Conservation (phyloP, 2,329 filamentous ascomycete species). For the Chaetothyriales sp. region DNA sequence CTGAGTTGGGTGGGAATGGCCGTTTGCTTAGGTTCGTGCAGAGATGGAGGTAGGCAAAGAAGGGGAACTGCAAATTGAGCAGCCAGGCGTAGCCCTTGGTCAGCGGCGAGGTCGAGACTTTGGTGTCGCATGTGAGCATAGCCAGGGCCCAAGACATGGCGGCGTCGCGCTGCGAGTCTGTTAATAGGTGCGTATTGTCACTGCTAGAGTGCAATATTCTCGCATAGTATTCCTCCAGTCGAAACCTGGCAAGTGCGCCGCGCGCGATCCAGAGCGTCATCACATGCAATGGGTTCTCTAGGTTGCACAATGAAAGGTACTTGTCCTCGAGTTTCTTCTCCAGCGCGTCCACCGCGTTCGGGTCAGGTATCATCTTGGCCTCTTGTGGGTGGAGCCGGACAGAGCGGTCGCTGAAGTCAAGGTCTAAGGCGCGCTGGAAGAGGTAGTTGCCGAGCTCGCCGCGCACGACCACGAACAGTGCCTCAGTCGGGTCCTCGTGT, state of each 20-base stretch:
- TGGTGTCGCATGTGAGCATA: slow-evolving; percentile 37
- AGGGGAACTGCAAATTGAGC: slow-evolving; percentile 33
- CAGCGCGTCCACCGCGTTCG: slow-evolving; percentile 22
- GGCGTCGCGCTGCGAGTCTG: slow-evolving; percentile 20
- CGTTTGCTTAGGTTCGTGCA: slow-evolving; percentile 29
- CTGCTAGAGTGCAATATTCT: slow-evolving; percentile 13
- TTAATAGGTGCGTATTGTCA: slow-evolving; percentile 11
- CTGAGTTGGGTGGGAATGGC: slow-evolving; percentile 24
- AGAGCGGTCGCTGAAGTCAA: slow-evolving; percentile 34
- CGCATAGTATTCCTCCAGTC: slow-evolving; percentile 38
- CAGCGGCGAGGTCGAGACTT: slow-evolving; percentile 29
- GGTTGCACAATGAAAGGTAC: slow-evolving; percentile 32
- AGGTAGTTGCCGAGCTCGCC: slow-evolving; percentile 31
- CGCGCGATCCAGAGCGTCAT: slow-evolving; percentile 36
- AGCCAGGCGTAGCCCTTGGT: slow-evolving; percentile 33
- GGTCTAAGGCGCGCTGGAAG: slow-evolving; percentile 27
- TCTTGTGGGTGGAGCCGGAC: slow-evolving; percentile 20
- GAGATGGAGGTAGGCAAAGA: slow-evolving; percentile 36
- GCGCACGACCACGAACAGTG: slow-evolving; percentile 32
- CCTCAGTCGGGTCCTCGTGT: slow-evolving; percentile 26
- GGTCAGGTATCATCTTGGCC: slow-evolving; percentile 24
- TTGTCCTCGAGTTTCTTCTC: slow-evolving; percentile 23
- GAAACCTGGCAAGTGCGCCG: slow-evolving; percentile 34
- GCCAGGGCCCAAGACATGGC: slow-evolving; percentile 22
- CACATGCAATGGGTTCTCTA: slow-evolving; percentile 32